These are phyloP conservation scores for Epipyxis sp. DNA, from an alignment of 108 stramenopile genomes.

Conservation along the genomic window DNA sequence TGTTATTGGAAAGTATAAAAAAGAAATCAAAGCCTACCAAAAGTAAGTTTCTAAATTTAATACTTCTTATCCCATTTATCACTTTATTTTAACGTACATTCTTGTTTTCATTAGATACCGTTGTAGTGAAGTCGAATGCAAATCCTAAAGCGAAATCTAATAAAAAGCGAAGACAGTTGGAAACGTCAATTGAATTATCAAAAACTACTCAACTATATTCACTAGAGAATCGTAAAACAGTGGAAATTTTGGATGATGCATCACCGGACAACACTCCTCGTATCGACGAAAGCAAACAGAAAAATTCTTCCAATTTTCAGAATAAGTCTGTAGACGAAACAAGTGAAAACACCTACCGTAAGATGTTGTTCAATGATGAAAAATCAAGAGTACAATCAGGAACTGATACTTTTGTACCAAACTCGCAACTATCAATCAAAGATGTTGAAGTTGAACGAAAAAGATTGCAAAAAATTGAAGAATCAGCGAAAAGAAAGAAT, in stretches of 20 bases:
- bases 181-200: too few species aligned
- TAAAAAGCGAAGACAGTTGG: too few species aligned
- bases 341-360: constrained; percentile 39
- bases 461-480: constrained; percentile 29
- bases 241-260: constrained; percentile 47
- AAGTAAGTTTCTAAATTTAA: too few species aligned
- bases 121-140: too few species aligned
- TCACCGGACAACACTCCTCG: constrained; percentile 37
- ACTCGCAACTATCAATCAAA: not conserved
- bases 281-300: constrained; percentile 10
- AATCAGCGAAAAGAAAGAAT: constrained; percentile 1
- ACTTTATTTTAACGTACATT: too few species aligned
- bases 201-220: too few species aligned
- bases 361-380: constrained; percentile 37
- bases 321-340: not conserved
- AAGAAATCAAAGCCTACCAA: too few species aligned
- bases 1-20: too few species aligned
- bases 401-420: constrained; percentile 34
- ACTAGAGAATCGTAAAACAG: too few species aligned
- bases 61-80: too few species aligned
- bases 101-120: too few species aligned
- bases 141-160: too few species aligned
- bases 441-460: constrained; percentile 33
- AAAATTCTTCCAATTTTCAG: not conserved
- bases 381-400: constrained; percentile 35